Evolutionary conservation across 345 rosid species (phyloP).

Genomic region (Eucalyptus rudis): DNA sequence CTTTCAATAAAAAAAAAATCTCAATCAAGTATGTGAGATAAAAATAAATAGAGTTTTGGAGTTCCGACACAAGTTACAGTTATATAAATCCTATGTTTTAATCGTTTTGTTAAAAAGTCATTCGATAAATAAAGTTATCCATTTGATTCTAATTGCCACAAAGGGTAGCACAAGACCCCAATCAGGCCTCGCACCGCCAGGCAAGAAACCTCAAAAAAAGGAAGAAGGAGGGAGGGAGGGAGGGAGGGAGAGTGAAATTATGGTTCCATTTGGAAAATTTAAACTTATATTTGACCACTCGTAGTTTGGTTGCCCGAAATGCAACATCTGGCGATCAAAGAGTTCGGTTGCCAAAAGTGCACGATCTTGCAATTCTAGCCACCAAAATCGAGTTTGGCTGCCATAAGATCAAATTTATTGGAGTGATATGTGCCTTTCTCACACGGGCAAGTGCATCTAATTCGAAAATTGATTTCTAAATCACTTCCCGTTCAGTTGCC

Average conservation of each 20-base stretch:
- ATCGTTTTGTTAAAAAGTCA: neutral
- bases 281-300: neutral
- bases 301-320: neutral
- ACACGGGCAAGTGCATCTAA: neutral
- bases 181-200: neutral
- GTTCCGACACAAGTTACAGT: neutral
- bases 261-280: neutral
- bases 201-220: neutral
- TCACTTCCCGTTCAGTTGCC: neutral
- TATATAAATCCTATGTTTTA: neutral
- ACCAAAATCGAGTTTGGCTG: neutral
- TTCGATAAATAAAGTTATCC: neutral
- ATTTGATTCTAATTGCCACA: neutral
- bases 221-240: neutral
- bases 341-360: neutral
- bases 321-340: neutral
- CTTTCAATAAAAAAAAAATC: too few species aligned
- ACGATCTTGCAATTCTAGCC: neutral
- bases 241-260: neutral
- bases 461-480: neutral
- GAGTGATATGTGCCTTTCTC: neutral
- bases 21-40: neutral
- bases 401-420: neutral
- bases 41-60: neutral
- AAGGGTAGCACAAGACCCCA: neutral